Evolutionary conservation across 2,329 filamentous ascomycete species (phyloP), one percentile per base, ranked within the genome.

Genomic region (Cladophialophora bantiana): DNA sequence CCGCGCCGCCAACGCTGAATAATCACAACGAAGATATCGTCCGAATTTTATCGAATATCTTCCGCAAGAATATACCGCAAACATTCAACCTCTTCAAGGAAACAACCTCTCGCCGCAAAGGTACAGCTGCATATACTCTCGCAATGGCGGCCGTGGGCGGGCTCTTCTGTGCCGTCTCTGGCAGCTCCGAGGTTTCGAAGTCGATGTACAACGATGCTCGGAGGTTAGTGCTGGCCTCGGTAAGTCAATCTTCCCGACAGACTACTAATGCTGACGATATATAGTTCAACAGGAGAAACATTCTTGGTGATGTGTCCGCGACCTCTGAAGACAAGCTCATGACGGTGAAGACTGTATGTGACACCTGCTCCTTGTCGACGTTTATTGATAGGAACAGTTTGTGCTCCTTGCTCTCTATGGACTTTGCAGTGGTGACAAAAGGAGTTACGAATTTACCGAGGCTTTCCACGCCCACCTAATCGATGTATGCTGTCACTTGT

Each of bases 171-270:
- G 35, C 18, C 4, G 57, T 68, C 1, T 38, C 62, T 55, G 66
- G 66, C 13, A 65, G 66, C 40, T 31, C 40, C 45, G 48, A 65
- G 40, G 66, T 68, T n/a, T 62, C 59, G 3, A 68, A 65, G 20
- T 57, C 62, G 7, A 61, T 68, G 66, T 68, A 68, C 62, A 68
- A 68, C 36, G 66, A 68, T 57, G 40, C 56, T 10, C 66, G 66
- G 40, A 50, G 62, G 32, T 34, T 68, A 20, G 26, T 68, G 31
- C 62, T 53, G 2, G 55, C 55, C 3, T 58, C 55, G 13, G 38
- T 32, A 36, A 4, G 54, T 65, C 26, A 12, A 3, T 2, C 18
- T 15, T 20, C 9, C 12, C 3, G 13, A 32, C 50, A 53, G 20
- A 10, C 50, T n/a, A 7, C 50, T 53, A 53, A 53, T 12, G 15